Percentiles rank a stretch among this genome's conserved stretches.
Conservation (phyloP, 257 asterid species). For the Penstemon newberryi region DNA sequence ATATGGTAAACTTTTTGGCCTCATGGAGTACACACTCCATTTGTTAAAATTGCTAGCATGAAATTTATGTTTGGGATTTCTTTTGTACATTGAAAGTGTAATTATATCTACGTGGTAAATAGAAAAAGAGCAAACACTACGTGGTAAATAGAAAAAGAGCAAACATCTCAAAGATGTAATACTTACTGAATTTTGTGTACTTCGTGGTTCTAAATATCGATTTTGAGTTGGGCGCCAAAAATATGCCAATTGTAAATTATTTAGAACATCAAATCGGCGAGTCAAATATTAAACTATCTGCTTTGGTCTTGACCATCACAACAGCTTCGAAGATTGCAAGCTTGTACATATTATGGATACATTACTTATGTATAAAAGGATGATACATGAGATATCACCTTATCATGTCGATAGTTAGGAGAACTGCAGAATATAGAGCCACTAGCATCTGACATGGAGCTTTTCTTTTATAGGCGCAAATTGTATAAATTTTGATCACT, state of each 20-base stretch:
- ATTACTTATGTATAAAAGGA: not conserved
- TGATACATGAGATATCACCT: not conserved
- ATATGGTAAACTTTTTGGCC: slow-evolving; percentile 54
- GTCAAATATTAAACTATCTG: not conserved
- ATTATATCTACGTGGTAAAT: not conserved
- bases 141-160: not conserved
- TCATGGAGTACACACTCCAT: not conserved
- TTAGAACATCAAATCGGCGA: not conserved
- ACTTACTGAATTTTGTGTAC: too few relatives aligned
- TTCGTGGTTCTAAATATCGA: too few relatives aligned
- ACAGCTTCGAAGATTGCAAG: slow-evolving; percentile 2
- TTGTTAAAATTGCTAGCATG: not conserved
- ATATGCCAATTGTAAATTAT: too few relatives aligned
- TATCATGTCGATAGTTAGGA: not conserved
- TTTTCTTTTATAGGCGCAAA: not conserved
- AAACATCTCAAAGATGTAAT: not conserved
- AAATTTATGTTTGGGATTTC: slow-evolving; percentile 2
- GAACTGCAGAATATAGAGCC: not conserved
- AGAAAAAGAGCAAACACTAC: not conserved
- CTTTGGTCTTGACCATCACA: not conserved
- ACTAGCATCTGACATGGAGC: slow-evolving; percentile 3
- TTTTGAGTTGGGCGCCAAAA: too few relatives aligned
- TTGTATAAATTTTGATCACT: not conserved
- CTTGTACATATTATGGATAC: not conserved
- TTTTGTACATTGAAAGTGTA: not conserved